Base-by-base conservation (phyloP, 1,284 basidiomycete genomes). In the Agroathelia rolfsii region DNA sequence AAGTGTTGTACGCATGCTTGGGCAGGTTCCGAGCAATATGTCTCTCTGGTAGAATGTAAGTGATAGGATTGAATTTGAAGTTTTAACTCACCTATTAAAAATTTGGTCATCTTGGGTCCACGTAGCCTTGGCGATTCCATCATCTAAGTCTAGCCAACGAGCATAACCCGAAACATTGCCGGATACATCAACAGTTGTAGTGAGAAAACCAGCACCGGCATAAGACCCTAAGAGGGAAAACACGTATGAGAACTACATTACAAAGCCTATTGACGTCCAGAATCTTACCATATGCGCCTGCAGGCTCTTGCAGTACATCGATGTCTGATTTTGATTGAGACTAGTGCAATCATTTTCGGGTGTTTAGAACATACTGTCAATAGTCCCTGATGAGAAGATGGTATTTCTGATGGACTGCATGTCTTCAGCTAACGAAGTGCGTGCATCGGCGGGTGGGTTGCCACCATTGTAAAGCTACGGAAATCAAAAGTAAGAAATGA, bases 351-450 rank as follows among this genome's bases (percentile, higher is more conserved):
- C n/a, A 12, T 3, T 9, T 12, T 13, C 2, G n/a, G 13, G 13
- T 23, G 18, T 14, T 29, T 10, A 32, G 6, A 21, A 48, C 65
- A 40, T 42, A 78, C 78, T 61, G 35, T 64, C 57, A 25, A 77
- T 74, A 14, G 72, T 70, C 11, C 79, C 80, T n/a, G n/a, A n/a
- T n/a, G n/a, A n/a, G 45, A 81, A 83, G 19, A 83, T 72, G 1
- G 58, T 50, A 30, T 69, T 55, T 8, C 76, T 69, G 30, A 75
- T 73, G 6, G 38, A 45, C 32, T 67, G 58, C 66, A 80, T 70
- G 12, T 61, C 58, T 30, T 57, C 41, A 2, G 70, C 68, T 37
- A 69, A 64, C 6, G 56, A 49, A 2, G 47, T 35, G 13, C 56
- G 62, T 30, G 76, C 63, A 5, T 52, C 62, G 1, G 65, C 51